phyloP scores from a whole-genome alignment of 805 yeast genomes.

The Saccharomycopsis fibuligera region DNA sequence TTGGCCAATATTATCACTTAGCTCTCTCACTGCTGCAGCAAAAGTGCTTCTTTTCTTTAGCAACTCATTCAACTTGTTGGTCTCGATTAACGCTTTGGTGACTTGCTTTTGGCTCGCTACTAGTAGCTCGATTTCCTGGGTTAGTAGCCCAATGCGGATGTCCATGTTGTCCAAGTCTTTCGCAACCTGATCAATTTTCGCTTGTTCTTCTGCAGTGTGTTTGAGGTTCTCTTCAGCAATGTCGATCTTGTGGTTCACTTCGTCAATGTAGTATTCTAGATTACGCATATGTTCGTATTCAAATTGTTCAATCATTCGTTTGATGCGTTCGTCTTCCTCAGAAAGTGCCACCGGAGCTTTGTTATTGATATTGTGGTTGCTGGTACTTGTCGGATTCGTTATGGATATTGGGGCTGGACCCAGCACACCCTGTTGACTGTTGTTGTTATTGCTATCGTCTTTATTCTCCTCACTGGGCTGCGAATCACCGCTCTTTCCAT shows the following conservation, averaged over 20 bases:
- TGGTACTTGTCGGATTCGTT: too few relatives aligned
- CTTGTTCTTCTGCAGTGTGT: slow-evolving; percentile 69
- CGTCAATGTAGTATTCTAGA: slow-evolving; percentile 35
- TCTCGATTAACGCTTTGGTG: slow-evolving; percentile 44
- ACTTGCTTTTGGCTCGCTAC: slow-evolving; percentile 40
- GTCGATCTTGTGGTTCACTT: slow-evolving; percentile 59
- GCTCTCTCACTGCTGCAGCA: slow-evolving; percentile 49
- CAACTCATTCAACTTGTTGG: slow-evolving; percentile 38
- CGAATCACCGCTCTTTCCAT: slow-evolving; percentile 7
- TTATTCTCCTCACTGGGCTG: background rate
- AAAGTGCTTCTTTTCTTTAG: slow-evolving; percentile 44
- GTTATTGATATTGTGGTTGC: background rate
- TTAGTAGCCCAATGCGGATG: slow-evolving; percentile 55
- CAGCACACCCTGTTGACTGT: slow-evolving; percentile 18
- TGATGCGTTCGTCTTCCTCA: slow-evolving; percentile 35
- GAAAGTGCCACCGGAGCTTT: slow-evolving; percentile 30
- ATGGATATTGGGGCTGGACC: too few relatives aligned
- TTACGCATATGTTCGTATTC: slow-evolving; percentile 44
- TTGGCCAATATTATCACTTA: slow-evolving; percentile 72
- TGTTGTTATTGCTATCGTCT: slow-evolving; percentile 37
- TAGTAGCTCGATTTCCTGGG: slow-evolving; percentile 57
- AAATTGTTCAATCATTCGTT: slow-evolving; percentile 34
- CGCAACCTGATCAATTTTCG: slow-evolving; percentile 47
- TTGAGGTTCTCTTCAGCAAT: slow-evolving; percentile 60
- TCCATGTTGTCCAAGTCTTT: slow-evolving; percentile 57